phyloP scores from a whole-genome alignment of 768 basidiomycete genomes.

The Auricularia auricula-judae region DNA sequence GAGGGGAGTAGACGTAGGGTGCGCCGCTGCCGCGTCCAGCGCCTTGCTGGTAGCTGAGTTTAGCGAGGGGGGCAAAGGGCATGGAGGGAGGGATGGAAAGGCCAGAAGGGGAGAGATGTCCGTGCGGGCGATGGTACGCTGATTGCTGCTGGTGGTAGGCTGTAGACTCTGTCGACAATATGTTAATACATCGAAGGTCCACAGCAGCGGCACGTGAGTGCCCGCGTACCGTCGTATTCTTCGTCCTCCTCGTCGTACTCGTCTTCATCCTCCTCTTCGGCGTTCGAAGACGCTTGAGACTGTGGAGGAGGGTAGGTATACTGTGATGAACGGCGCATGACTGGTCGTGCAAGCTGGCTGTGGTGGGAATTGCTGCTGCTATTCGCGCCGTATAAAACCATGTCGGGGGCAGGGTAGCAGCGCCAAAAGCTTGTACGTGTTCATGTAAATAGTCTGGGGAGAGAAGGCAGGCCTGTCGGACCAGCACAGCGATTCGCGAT shows the following conservation, averaged over 20 bases:
- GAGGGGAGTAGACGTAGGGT: slow-evolving; percentile 1
- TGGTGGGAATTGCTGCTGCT: not conserved
- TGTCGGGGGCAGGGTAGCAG: no score
- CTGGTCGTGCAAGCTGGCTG: not conserved
- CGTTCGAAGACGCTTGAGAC: not conserved
- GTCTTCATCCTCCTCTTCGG: not conserved
- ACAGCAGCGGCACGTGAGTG: not conserved
- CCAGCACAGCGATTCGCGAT: no score
- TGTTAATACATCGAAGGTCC: not conserved
- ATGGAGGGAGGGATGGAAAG: not conserved
- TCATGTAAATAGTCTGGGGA: no score
- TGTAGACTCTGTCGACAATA: not conserved
- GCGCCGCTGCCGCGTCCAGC: not conserved
- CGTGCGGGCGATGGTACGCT: not conserved
- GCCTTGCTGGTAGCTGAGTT: not conserved
- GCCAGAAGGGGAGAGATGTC: not conserved
- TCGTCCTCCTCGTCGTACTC: not conserved
- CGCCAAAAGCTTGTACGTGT: no score
- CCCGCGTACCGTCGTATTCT: not conserved
- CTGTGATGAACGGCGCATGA: not conserved
- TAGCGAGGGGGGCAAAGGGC: not conserved
- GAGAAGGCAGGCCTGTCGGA: no score
- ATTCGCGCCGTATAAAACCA: no score
- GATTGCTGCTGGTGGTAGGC: not conserved
- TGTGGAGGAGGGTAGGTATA: not conserved